Conservation (phyloP, 495 filamentous ascomycete species). For the Aspergillus heteromorphus region DNA sequence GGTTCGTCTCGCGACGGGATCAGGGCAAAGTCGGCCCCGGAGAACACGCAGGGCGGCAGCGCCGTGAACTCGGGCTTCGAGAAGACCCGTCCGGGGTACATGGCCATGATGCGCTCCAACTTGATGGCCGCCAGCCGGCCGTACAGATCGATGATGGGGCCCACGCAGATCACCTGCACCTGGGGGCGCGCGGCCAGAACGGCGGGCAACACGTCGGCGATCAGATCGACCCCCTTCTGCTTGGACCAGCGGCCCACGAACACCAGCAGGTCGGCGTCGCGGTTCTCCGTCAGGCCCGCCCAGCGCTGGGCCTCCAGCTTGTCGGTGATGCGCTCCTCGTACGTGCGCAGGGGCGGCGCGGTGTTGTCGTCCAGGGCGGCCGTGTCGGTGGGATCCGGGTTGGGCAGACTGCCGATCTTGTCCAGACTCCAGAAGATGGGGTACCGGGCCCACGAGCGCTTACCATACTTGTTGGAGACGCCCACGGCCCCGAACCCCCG, state of each 20-base stretch:
- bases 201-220: conserved; percentile 62
- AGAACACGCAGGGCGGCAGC: conserved; percentile 64
- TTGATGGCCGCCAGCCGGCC: conserved; percentile 65
- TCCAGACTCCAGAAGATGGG: conserved; percentile 64
- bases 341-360: conserved; percentile 41
- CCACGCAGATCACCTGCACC: conserved; percentile 60
- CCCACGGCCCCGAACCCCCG: conserved; percentile 62
- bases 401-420: conserved; percentile 57
- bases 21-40: conserved; percentile 66
- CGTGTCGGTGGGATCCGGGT: conserved; percentile 62
- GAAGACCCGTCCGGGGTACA: conserved; percentile 60
- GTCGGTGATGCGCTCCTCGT: conserved; percentile 37
- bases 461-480: conserved; percentile 63
- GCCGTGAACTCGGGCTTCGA: conserved; percentile 66
- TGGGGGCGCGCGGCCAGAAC: conserved; percentile 55
- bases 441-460: conserved; percentile 58
- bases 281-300: conserved; percentile 55
- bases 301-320: conserved; percentile 58
- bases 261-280: conserved; percentile 60
- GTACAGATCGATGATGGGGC: conserved; percentile 65
- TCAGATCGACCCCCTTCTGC: conserved; percentile 67
- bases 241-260: conserved; percentile 69
- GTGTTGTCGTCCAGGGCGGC: conserved; percentile 38
- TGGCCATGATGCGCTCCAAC: conserved; percentile 57
- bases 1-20: conserved; percentile 70